These are phyloP conservation scores for Pezicula carpinea DNA, from an alignment of 2,329 filamentous ascomycete genomes.

Conservation along the genomic window DNA sequence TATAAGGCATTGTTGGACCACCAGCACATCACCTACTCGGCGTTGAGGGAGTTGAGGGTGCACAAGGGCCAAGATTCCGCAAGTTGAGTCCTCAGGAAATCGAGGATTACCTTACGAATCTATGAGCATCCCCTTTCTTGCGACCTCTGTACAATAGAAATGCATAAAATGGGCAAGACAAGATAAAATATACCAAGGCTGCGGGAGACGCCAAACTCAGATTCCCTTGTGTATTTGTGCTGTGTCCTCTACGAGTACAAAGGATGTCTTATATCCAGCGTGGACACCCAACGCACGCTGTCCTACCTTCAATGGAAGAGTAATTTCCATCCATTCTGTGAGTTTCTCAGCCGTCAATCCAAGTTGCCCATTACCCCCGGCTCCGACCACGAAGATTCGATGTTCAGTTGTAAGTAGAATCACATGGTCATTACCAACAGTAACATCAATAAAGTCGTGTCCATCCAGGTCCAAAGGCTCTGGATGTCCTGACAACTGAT, in stretches of 20 bases:
- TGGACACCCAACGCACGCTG: conserved; percentile 21
- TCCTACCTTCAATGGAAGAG: conserved; percentile 13
- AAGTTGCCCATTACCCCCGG: conserved; percentile 55
- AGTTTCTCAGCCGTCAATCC: conserved; percentile 33
- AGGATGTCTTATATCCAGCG: conserved; percentile 28
- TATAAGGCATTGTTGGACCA: conserved; percentile 82
- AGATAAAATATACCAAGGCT: conserved; percentile 24
- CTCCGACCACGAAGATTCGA: conserved; percentile 50
- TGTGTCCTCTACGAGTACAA: conserved; percentile 19
- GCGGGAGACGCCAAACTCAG: background rate
- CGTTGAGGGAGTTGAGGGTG: conserved; percentile 82
- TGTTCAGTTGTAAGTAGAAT: conserved; percentile 46
- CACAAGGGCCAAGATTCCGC: conserved; percentile 80
- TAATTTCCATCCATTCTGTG: conserved; percentile 22
- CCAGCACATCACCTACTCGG: conserved; percentile 91
- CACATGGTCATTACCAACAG: conserved; percentile 54
- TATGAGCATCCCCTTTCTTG: conserved; percentile 47
- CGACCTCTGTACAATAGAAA: conserved; percentile 33
- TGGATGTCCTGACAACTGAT: conserved; percentile 12
- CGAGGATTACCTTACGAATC: conserved; percentile 98
- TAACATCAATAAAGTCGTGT: conserved; percentile 51
- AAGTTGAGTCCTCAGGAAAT: conserved; percentile 97
- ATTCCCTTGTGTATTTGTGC: background rate
- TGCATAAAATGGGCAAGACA: conserved; percentile 26
- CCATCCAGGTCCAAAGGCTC: conserved; percentile 32